Evolutionary conservation across 306 rosid genomes (phyloP), one percentile per base, ranked within the genome.

Genomic region (Inga laurina): DNA sequence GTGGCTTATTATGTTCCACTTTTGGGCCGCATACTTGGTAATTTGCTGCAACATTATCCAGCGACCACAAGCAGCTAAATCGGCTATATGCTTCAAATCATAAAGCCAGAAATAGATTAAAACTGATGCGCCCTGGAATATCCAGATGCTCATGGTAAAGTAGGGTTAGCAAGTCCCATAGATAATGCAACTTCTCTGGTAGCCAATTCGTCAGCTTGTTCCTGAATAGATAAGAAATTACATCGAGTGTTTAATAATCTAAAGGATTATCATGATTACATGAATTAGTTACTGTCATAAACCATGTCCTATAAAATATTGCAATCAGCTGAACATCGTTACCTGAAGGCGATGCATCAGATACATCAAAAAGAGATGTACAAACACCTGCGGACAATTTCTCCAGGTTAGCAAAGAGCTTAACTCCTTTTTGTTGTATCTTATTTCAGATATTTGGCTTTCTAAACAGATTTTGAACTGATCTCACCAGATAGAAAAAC

Each of bases 321-420:
- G 6, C 52, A 77, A 64, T 48, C 45, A 37, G 13, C 59, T 3
- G 34, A 56, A 62, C 22, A 78, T 79, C 18, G 74, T 62, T 90
- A 96, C 99, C 99, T 96, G 99, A 82, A 96, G 95, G 78, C 96
- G 90, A 78, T 96, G 99, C 90, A 96, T 79, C 86, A 96, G 90
- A 91, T 88, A 90, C 99, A 96, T 96, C 93, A 96, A 86, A 93
- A 92, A 96, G 84, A 96, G 94, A 81, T 96, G 99, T 70, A 96
- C 98, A 88, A 96, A 96, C 48, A 96, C 97, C 99, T 96, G 95
- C 35, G 32, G 66, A 74, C 54, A 83, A 85, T 79, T 83, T 85
- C 83, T 82, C 59, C 68, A 61, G 67, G 84, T 93, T 83, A 89
- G 78, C 43, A 44, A 81, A 56, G 21, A 65, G 54, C 62, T 71